Base-by-base conservation (phyloP, 2,329 filamentous ascomycete genomes). In the Penicillium fuscoglaucum region DNA sequence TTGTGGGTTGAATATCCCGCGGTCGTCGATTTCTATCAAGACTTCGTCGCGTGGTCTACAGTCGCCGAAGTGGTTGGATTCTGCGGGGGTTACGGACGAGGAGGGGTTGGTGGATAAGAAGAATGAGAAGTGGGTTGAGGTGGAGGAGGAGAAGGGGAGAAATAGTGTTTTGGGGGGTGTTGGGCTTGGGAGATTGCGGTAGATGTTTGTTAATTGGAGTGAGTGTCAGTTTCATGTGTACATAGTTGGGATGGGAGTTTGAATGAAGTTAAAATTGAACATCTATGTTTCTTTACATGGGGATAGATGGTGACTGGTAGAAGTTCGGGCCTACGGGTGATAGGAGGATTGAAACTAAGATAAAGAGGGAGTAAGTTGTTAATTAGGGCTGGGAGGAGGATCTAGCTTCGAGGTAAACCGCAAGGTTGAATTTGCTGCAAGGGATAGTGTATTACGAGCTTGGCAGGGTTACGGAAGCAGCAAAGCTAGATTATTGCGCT, bases 111-210 rank as follows among this genome's bases (percentile, higher is more conserved):
- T 63, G 19, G 63, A 62, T 28, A 57, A 50, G 33, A 49, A 56
- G 8, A 57, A 58, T 40, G 40, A 61, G 29, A 64, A 62, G 21
- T 62, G 60, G 61, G 46, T 65, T 19, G 62, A 66, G 45, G 57
- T 31, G 29, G 7, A 58, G 54, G 28, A 26, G 39, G 33, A 50
- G 48, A 55, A 41, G 50, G 40, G n/a, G 52, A 45, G 47, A 50
- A 26, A 52, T 51, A 52, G 58, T 7, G 39, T 53, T 4, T 62
- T 58, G 62, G 45, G 33, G 21, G 57, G 59, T 3, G 52, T 55
- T 43, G 57, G 40, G 2, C 24, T 59, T 40, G 59, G 57, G 28
- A 39, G 52, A 2, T 51, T 52, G 37, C 53, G 29, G 53, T 46
- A 47, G 21, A 10, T 10, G 10, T 2, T 24, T 21, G 33, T 39